Evolutionary conservation across 345 rosid species (phyloP).

Genomic region (Aurinia saxatilis): DNA sequence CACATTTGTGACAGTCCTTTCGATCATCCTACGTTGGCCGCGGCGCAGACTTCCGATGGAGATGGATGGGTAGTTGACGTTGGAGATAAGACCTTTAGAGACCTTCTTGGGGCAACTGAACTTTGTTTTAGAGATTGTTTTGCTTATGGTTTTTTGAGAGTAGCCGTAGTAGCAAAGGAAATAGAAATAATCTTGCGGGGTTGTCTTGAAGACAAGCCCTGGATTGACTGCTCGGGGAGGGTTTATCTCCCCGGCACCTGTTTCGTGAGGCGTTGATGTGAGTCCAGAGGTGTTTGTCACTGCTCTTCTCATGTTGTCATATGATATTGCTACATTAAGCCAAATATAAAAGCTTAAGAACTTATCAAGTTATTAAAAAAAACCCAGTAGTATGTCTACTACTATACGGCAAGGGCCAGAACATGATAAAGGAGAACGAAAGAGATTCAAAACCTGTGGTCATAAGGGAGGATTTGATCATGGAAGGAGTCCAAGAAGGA

Average conservation of each 20-base stretch:
- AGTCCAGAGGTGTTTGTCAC: slow-evolving; percentile 38
- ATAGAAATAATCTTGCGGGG: slow-evolving; percentile 39
- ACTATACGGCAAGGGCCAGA: too few species aligned
- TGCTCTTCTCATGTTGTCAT: slow-evolving; percentile 42
- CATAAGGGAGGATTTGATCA: slow-evolving; percentile 79
- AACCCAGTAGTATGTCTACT: too few species aligned
- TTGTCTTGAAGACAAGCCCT: slow-evolving; percentile 62
- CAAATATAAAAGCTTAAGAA: background rate
- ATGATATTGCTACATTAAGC: slow-evolving; percentile 40
- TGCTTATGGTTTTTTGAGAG: slow-evolving; percentile 38
- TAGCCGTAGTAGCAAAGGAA: slow-evolving; percentile 61
- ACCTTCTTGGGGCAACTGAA: slow-evolving; percentile 44
- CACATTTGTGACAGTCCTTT: slow-evolving; percentile 54
- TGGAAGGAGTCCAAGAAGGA: slow-evolving; percentile 45
- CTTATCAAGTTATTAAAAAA: too few species aligned
- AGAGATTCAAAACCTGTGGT: slow-evolving; percentile 42
- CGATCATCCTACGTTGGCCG: slow-evolving; percentile 23
- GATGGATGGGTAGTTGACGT: slow-evolving; percentile 67
- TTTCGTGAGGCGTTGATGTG: slow-evolving; percentile 50
- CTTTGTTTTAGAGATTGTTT: slow-evolving; percentile 34
- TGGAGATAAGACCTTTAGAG: slow-evolving; percentile 41
- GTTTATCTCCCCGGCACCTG: slow-evolving; percentile 62
- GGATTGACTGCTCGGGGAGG: slow-evolving; percentile 61
- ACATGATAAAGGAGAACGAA: too few species aligned
- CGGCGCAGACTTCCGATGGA: slow-evolving; percentile 47